These are phyloP conservation scores for Phytophthora cactorum DNA, from an alignment of 352 stramenopile species.

Conservation along the genomic window DNA sequence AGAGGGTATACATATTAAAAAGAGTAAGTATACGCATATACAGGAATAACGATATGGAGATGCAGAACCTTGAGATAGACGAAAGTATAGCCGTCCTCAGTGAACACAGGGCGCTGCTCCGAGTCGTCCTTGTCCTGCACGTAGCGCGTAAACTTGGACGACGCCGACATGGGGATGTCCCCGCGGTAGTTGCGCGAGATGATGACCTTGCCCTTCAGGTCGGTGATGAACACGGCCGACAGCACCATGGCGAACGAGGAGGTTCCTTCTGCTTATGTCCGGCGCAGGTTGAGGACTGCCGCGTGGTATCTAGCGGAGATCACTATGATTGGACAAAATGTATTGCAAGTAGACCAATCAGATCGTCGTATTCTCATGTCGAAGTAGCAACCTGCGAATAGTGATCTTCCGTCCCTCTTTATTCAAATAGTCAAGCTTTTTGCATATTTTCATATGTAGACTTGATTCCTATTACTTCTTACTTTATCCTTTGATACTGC, in stretches of 20 bases:
- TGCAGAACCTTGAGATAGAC: conserved; percentile 92
- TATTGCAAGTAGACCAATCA: conserved; percentile 6
- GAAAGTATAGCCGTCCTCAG: conserved; percentile 93
- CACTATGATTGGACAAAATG: conserved; percentile 15
- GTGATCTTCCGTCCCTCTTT: neutral
- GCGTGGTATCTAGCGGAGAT: conserved; percentile 26
- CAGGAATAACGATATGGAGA: neutral
- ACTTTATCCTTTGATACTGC: conserved; percentile 1
- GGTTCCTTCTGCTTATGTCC: conserved; percentile 8
- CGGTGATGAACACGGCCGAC: conserved; percentile 99
- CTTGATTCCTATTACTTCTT: neutral
- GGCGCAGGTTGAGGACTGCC: conserved; percentile 24
- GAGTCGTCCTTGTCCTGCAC: conserved; percentile 95
- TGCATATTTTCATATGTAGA: neutral
- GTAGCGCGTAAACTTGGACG: conserved; percentile 91
- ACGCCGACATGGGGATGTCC: conserved; percentile 96
- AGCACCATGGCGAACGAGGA: conserved; percentile 90
- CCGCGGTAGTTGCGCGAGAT: conserved; percentile 99
- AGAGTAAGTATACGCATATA: conserved; percentile 24
- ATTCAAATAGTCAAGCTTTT: neutral
- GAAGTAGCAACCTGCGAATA: conserved; percentile 12
- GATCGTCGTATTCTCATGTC: neutral
- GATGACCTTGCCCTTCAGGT: conserved; percentile 99
- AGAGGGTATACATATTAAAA: conserved; percentile 5
- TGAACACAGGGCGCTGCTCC: conserved; percentile 95